Conservation (phyloP, 2,329 filamentous ascomycete species). For the Cladosporium oxysporum region DNA sequence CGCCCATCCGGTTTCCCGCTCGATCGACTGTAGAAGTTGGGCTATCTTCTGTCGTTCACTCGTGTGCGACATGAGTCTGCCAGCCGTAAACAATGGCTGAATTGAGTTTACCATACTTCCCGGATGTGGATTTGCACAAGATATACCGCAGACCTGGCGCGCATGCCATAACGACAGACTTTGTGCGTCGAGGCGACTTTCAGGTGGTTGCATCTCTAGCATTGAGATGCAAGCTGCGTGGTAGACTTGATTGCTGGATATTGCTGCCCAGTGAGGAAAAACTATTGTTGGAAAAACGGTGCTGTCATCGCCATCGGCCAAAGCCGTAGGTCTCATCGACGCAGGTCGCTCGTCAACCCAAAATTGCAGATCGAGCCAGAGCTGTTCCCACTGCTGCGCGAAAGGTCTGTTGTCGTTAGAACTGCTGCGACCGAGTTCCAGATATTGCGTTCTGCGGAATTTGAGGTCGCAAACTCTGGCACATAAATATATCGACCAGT, state of each 20-base stretch:
- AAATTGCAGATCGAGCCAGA: conserved; percentile 28
- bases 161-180: conserved; percentile 42
- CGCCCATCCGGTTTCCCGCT: conserved; percentile 53
- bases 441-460: conserved; percentile 9
- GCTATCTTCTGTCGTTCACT: conserved; percentile 46
- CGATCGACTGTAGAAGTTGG: conserved; percentile 48
- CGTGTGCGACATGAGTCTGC: conserved; percentile 44
- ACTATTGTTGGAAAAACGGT: conserved; percentile 41
- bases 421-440: conserved; percentile 8
- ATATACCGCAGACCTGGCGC: conserved; percentile 45
- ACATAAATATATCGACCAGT: conserved; percentile 58
- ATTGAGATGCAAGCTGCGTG: conserved; percentile 55
- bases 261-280: conserved; percentile 44
- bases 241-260: conserved; percentile 53
- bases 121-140: conserved; percentile 43
- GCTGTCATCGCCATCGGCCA: conserved; percentile 22
- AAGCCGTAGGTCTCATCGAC: conserved; percentile 3
- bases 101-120: conserved; percentile 45
- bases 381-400: conserved; percentile 25
- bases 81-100: conserved; percentile 46
- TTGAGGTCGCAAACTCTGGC: conserved; percentile 41
- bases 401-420: conserved; percentile 25
- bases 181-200: neutral
- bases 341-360: conserved; percentile 25
- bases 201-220: conserved; percentile 48